phyloP scores from a whole-genome alignment of 202 grass and related monocot species.

The Hordeum pubiflorum region DNA sequence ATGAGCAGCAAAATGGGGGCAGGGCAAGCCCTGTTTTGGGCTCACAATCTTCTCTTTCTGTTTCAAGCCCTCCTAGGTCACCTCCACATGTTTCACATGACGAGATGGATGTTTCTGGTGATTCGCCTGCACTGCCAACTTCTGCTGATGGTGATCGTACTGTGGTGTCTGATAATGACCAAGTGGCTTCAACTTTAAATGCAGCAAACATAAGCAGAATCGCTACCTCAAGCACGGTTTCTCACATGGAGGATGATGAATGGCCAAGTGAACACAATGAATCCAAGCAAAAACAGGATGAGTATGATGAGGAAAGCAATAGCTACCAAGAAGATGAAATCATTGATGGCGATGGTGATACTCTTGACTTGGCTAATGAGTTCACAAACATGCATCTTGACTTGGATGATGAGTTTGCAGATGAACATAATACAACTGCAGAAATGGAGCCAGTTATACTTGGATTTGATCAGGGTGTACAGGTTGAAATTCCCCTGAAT shows the following conservation, averaged over 20 bases:
- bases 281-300: slow-evolving; percentile 42
- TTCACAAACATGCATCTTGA: slow-evolving; percentile 49
- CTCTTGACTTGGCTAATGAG: slow-evolving; percentile 50
- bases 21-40: slow-evolving; percentile 55
- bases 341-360: slow-evolving; percentile 53
- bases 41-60: slow-evolving; percentile 81
- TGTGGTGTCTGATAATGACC: slow-evolving; percentile 55
- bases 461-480: slow-evolving; percentile 89
- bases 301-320: slow-evolving; percentile 65
- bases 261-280: slow-evolving; percentile 66
- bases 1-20: slow-evolving; percentile 46
- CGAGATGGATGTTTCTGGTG: slow-evolving; percentile 91
- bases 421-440: slow-evolving; percentile 30
- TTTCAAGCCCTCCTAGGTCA: slow-evolving; percentile 83
- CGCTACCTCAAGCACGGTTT: slow-evolving; percentile 35
- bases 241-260: slow-evolving; percentile 61
- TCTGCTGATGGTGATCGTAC: slow-evolving; percentile 79
- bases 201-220: slow-evolving; percentile 45
- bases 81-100: slow-evolving; percentile 77
- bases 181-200: slow-evolving; percentile 36
- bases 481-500: slow-evolving; percentile 69
- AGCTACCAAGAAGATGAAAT: slow-evolving; percentile 54
- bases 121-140: slow-evolving; percentile 82
- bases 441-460: slow-evolving; percentile 78
- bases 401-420: slow-evolving; percentile 50